Evolutionary conservation across 371 early-diverging fungal species (phyloP).

Genomic region (Batkoa obscura): DNA sequence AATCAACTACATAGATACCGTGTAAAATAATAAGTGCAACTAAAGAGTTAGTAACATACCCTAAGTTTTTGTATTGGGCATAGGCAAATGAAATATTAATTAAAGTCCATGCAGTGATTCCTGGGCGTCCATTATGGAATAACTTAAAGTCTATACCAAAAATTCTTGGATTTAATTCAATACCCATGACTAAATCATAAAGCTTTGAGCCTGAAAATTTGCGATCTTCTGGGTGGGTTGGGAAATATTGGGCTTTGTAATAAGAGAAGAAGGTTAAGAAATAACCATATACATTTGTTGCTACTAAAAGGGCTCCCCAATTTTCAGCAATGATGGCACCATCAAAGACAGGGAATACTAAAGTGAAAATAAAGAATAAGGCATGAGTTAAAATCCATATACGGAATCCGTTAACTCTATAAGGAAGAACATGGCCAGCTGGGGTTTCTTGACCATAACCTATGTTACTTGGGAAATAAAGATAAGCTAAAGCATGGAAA

Average conservation of each 20-base stretch:
- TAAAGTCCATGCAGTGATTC: slow-evolving; percentile 64
- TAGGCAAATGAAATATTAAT: slow-evolving; percentile 47
- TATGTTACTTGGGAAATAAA: slow-evolving; percentile 35
- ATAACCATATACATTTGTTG: slow-evolving; percentile 59
- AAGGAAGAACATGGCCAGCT: slow-evolving; percentile 48
- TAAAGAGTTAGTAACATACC: slow-evolving; percentile 62
- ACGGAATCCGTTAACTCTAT: slow-evolving; percentile 55
- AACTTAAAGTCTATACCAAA: slow-evolving; percentile 64
- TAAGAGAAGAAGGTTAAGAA: slow-evolving; percentile 45
- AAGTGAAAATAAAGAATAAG: slow-evolving; percentile 33
- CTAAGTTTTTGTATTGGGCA: slow-evolving; percentile 42
- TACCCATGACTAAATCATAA: slow-evolving; percentile 54
- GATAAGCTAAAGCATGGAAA: slow-evolving; percentile 46
- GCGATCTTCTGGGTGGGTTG: slow-evolving; percentile 59
- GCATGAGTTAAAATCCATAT: slow-evolving; percentile 55
- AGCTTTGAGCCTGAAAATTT: slow-evolving; percentile 43
- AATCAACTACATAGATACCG: slow-evolving; percentile 52
- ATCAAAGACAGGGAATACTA: slow-evolving; percentile 30
- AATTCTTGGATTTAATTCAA: slow-evolving; percentile 61
- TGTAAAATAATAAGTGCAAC: slow-evolving; percentile 46
- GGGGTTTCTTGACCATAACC: slow-evolving; percentile 64
- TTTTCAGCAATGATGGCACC: slow-evolving; percentile 45
- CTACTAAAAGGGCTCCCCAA: slow-evolving; percentile 51
- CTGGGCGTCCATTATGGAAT: slow-evolving; percentile 67
- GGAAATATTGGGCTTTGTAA: slow-evolving; percentile 48